These are phyloP conservation scores for Lantana camara DNA, from an alignment of 257 asterid species.

Conservation along the genomic window DNA sequence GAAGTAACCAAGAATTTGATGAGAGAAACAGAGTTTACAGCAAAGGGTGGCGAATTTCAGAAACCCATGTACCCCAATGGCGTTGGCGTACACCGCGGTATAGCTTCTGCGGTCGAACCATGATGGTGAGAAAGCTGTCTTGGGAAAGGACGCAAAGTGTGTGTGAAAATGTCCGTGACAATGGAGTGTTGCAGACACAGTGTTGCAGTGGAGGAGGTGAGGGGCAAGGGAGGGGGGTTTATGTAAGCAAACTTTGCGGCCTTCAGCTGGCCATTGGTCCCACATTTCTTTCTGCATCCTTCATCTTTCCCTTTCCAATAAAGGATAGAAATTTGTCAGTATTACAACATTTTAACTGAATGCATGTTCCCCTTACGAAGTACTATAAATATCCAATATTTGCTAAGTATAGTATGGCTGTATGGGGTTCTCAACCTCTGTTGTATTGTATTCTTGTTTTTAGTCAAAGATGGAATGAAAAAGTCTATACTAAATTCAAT, in stretches of 20 bases:
- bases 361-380: too few species aligned
- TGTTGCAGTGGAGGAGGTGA: background rate
- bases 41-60: conserved; percentile 94
- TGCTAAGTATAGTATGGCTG: too few species aligned
- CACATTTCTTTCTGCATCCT: conserved; percentile 37
- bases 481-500: too few species aligned
- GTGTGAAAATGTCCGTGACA: conserved; percentile 19
- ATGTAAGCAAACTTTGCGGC: conserved; percentile 56
- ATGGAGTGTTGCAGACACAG: background rate
- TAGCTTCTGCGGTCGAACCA: conserved; percentile 77
- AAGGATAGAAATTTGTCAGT: too few species aligned
- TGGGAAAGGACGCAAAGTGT: background rate
- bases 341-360: too few species aligned
- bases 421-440: too few species aligned
- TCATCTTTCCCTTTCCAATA: conserved; percentile 10
- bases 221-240: conserved; percentile 32
- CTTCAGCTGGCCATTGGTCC: conserved; percentile 38
- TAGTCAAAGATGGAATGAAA: too few species aligned
- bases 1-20: background rate
- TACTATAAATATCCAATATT: too few species aligned
- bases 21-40: conserved; percentile 41
- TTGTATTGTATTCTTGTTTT: too few species aligned
- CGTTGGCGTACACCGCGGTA: conserved; percentile 92
- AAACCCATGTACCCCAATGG: conserved; percentile 99
- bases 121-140: conserved; percentile 7